Base-by-base conservation (phyloP, 805 yeast species). In the Pichia sporocuriosa region DNA sequence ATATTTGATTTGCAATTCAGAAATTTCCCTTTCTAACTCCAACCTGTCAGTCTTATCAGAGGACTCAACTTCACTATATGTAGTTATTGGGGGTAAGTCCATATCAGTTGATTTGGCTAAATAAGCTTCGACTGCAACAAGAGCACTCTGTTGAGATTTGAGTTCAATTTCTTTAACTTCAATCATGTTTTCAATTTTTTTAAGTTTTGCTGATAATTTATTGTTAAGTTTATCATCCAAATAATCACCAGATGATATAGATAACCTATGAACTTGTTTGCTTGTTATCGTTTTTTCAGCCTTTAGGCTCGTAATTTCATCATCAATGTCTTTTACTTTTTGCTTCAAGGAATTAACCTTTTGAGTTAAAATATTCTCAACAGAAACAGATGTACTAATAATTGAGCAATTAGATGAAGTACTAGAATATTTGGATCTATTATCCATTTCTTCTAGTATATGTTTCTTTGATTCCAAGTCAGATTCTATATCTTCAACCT, bases 121-220 rank as follows among this genome's bases (percentile, higher is more conserved):
- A 40, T 50, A 49, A 6, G 45, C 44, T n/a, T 38, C 24, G 12
- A 50, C 46, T 5, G 49, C 51, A 19, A n/a, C 21, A 4, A 49
- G 29, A 3, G 51, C 51, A 32, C 45, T 47, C 19, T 32, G 32
- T 33, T 50, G 48, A 1, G 44, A 44, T 21, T 19, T 20, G 23
- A 48, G 19, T 28, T 44, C 52, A 30, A 42, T 35, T 15, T 31
- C 29, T 13, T 47, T 42, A 8, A 44, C 29, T 17, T 50, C 52
- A 22, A 49, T 31, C 13, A 42, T 41, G 16, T 39, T 44, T 11
- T 42, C 37, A 24, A 43, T 31, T 1, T 39, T 31, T 3, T 32
- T 30, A 22, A 42, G 11, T 22, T 40, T 42, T 6, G 40, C 32
- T 12, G 25, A 16, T 11, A 42, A 19, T 4, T 29, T 42, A 12